Conservation (phyloP, 1,284 basidiomycete genomes). For the Anthracocystis setariae region DNA sequence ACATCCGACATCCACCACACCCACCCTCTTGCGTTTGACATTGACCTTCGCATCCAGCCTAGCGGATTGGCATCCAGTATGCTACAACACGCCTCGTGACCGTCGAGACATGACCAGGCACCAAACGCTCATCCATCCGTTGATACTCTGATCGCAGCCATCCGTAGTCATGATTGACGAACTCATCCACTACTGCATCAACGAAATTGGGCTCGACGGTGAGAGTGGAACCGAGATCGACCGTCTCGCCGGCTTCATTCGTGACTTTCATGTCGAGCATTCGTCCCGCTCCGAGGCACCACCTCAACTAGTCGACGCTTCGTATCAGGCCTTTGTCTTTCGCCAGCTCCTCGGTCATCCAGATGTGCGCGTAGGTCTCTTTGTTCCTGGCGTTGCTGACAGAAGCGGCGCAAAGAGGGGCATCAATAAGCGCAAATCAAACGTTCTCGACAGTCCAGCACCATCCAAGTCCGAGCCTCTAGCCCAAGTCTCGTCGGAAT, state of each 20-base stretch:
- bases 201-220: constrained; percentile 83
- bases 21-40: too few relatives aligned
- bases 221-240: constrained; percentile 79
- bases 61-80: too few relatives aligned
- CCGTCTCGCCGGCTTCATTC: constrained; percentile 76
- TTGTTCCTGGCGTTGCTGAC: constrained; percentile 16
- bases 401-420: constrained; percentile 21
- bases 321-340: constrained; percentile 83
- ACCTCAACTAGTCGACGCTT: constrained; percentile 76
- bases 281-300: constrained; percentile 66
- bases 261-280: constrained; percentile 73
- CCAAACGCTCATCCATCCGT: too few relatives aligned
- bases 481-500: constrained; percentile 6
- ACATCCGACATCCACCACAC: too few relatives aligned
- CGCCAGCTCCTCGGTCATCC: constrained; percentile 78
- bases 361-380: constrained; percentile 76
- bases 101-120: neutral
- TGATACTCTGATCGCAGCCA: neutral
- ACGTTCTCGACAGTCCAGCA: constrained; percentile 11
- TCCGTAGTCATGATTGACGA: constrained; percentile 74
- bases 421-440: constrained; percentile 12
- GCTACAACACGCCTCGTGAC: neutral
- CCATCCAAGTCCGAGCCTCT: constrained; percentile 3
- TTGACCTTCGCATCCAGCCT: too few relatives aligned
- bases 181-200: constrained; percentile 77